A percentile compares a stretch with the other conserved stretches of the same genome.
phyloP scores from a whole-genome alignment of 1,284 basidiomycete species.

The Cryptococcus sp. region DNA sequence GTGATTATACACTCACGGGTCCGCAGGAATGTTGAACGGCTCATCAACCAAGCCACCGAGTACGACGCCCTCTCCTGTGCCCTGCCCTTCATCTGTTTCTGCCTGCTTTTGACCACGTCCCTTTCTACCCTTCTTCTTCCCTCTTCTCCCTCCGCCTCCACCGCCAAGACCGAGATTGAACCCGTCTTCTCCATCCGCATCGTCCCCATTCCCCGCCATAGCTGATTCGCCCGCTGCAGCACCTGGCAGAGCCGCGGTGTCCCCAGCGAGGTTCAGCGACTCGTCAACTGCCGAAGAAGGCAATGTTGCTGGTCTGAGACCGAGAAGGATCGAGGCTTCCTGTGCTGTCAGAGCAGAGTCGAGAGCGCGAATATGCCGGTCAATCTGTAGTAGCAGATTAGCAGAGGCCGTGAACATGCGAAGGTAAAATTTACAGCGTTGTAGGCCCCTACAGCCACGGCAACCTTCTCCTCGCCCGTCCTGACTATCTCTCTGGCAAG shows the following conservation, averaged over 20 bases:
- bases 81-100: too few relatives aligned
- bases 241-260: constrained; percentile 5
- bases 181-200: constrained; percentile 18
- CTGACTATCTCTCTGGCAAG: constrained; percentile 47
- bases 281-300: constrained; percentile 36
- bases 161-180: constrained; percentile 32
- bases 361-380: constrained; percentile 57
- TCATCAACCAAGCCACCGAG: constrained; percentile 3
- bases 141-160: constrained; percentile 5
- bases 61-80: background rate
- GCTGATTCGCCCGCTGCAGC: constrained; percentile 2
- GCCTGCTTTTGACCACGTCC: constrained; percentile 13
- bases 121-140: constrained; percentile 15
- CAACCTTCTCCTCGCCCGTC: constrained; percentile 57
- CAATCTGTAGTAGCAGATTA: constrained; percentile 41
- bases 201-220: background rate
- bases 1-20: constrained; percentile 33
- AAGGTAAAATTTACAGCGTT: constrained; percentile 43
- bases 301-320: constrained; percentile 37
- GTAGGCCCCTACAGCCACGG: constrained; percentile 56
- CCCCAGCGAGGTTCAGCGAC: constrained; percentile 14
- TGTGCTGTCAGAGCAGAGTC: constrained; percentile 53
- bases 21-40: constrained; percentile 22
- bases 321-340: constrained; percentile 47
- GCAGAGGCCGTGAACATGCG: background rate